Evolutionary conservation across 2,329 filamentous ascomycete species (phyloP), one percentile per base, ranked within the genome.

Genomic region (Boeremia exigua): DNA sequence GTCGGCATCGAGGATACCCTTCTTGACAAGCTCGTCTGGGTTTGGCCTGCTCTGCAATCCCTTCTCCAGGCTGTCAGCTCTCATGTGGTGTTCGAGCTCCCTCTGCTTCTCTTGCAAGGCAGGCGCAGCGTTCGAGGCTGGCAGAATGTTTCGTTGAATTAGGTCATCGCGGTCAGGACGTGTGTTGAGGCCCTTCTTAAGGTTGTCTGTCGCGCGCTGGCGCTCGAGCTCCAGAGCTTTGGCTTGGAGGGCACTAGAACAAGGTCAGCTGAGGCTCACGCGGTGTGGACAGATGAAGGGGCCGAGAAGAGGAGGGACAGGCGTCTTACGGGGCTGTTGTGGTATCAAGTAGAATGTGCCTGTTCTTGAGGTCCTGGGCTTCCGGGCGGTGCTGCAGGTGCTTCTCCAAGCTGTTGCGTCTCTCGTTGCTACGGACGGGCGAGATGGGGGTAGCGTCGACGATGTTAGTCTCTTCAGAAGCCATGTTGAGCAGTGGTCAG

Each of bases 21-120:
- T 87, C 69, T 89, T 87, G 54, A 96, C 82, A 60, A 96, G 80
- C 46, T 89, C 83, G 63, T 92, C 90, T 10, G 90, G 89, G 32
- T 85, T 82, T 1, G 93, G 93, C 17, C 93, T 84, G 67, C 88
- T 84, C 69, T 89, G 85, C 60, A 97, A 86, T 75, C 93, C 93
- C 70, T 96, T 92, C 76, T 96, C 95, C 59, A 97, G 82, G 51
- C 84, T 89, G 75, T 96, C 91, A 56, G 87, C 89, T 12, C 89
- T 86, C 92, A 97, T 96, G 75, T 92, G 88, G 74, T 88, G 92
- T 76, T 92, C 86, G 37, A 97, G 86, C 80, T 96, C 91, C 70
- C 85, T 88, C 76, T 95, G 92, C 59, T 92, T 86, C 52, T 88
- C 91, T 71, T 89, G 87, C 49, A 97, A 81, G 2, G 88, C 84